phyloP scores from a whole-genome alignment of 116 monocot species.

The Posidonia oceanica region DNA sequence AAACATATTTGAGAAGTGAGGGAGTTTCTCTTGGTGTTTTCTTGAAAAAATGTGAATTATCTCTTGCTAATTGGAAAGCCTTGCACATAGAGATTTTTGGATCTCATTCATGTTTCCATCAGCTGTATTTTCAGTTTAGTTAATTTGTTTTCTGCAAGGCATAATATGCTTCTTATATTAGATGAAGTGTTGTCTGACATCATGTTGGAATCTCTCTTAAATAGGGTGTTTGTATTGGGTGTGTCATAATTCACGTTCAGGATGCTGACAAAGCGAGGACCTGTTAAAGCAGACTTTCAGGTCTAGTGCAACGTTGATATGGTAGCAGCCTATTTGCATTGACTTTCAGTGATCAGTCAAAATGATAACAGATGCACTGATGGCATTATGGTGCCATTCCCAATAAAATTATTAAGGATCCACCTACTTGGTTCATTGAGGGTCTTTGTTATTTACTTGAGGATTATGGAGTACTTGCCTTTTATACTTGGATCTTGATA shows the following conservation, averaged over 20 bases:
- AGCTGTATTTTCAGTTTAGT: conserved; percentile 17
- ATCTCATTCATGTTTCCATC: background rate
- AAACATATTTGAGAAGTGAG: background rate
- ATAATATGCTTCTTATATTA: conserved; percentile 21
- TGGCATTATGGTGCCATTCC: conserved; percentile 2
- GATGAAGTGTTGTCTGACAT: conserved; percentile 50
- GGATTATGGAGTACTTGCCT: conserved; percentile 1
- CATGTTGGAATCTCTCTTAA: conserved; percentile 77
- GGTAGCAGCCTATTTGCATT: conserved; percentile 36
- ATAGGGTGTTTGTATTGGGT: conserved; percentile 94
- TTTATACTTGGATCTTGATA: conserved; percentile 2
- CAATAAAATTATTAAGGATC: conserved; percentile 7
- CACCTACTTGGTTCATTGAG: background rate
- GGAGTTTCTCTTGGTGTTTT: background rate
- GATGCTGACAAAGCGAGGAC: conserved; percentile 59
- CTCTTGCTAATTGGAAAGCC: background rate
- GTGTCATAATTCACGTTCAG: conserved; percentile 87
- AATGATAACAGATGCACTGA: conserved; percentile 1
- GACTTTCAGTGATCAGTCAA: conserved; percentile 34
- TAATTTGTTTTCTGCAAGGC: conserved; percentile 25
- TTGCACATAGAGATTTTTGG: conserved; percentile 1
- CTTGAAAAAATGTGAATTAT: too few species aligned
- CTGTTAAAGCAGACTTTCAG: conserved; percentile 50
- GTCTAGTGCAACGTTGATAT: conserved; percentile 50
- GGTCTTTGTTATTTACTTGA: background rate